Conservation (phyloP, 2,329 filamentous ascomycete species). For the Fusarium heterosporum region DNA sequence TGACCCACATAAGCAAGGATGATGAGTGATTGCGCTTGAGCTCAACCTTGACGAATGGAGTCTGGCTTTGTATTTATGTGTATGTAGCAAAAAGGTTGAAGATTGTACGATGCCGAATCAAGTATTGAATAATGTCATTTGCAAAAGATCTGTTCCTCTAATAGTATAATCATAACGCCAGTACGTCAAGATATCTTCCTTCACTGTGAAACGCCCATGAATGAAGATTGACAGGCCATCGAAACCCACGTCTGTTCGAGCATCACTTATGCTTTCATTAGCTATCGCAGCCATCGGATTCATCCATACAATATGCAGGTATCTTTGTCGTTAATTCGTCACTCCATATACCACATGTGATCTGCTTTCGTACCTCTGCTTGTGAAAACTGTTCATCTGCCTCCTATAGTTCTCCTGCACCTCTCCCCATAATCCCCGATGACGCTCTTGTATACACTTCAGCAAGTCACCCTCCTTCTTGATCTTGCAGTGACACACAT, state of each 20-base stretch:
- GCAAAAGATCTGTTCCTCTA: too few species aligned
- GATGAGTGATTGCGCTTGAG: neutral
- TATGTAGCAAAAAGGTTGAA: neutral
- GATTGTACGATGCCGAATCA: too few species aligned
- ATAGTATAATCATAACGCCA: too few species aligned
- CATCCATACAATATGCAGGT: neutral
- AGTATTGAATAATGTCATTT: too few species aligned
- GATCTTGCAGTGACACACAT: slow-evolving; percentile 45
- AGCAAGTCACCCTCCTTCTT: slow-evolving; percentile 41
- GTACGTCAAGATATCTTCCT: too few species aligned
- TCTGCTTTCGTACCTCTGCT: slow-evolving; percentile 35
- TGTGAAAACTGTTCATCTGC: slow-evolving; percentile 41
- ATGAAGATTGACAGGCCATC: neutral
- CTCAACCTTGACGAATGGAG: neutral
- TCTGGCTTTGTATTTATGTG: neutral
- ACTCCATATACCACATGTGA: slow-evolving; percentile 42
- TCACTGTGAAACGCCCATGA: neutral
- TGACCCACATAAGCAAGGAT: slow-evolving; percentile 36
- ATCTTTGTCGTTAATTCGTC: slow-evolving; percentile 12
- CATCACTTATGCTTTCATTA: neutral
- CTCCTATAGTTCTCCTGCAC: slow-evolving; percentile 48
- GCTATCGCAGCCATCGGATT: neutral
- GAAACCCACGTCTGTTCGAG: neutral
- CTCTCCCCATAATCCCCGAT: slow-evolving; percentile 48
- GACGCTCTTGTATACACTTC: slow-evolving; percentile 43